Base-by-base conservation (phyloP, 1,284 basidiomycete genomes). In the Singerocomus inundabilis region DNA sequence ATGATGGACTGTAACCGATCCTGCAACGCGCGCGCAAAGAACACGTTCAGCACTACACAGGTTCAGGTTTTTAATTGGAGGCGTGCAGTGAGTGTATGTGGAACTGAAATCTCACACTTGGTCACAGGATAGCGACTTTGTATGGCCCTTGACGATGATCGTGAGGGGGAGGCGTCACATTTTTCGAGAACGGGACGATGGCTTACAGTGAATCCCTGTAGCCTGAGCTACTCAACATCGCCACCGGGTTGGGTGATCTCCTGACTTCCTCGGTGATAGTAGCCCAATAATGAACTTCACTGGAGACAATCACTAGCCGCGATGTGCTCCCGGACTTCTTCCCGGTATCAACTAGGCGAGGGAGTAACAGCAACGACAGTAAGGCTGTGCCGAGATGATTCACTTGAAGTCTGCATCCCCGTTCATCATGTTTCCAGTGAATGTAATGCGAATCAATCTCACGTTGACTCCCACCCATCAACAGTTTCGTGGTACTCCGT, bases 151-250 rank as follows among this genome's bases (percentile, higher is more conserved):
- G 24, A 36, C 7, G 37, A 21, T 21, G 21, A 21, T 21, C 21
- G 21, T 21, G 21, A 21, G 21, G 21, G 21, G 21, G 21, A 21
- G 21, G 21, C 21, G 21, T 21, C 21, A 21, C 21, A 21, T 30
- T 46, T 12, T 30, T 4, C 11, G 11, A 30, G 10, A 30, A 30
- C 11, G 6, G 12, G 10, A 12, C 2, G 11, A 30, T 13, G 13
- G 4, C 29, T 51, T 49, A 68, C 62, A 44, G 33, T 13, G 54
- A 33, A 10, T 59, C 64, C 44, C 66, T 70, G 46, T 70, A 66
- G 10, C 66, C 61, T 35, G 62, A 52, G 34, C 65, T 65, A 1
- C 51, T 63, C 4, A 76, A 56, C 1, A 46, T 66, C 10, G 62
- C 55, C 5, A 74, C 48, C 4, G 70, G 68, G n/a, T 68, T 58